Base-by-base conservation (phyloP, 2,329 filamentous ascomycete species). In the Chaetomium sp. region DNA sequence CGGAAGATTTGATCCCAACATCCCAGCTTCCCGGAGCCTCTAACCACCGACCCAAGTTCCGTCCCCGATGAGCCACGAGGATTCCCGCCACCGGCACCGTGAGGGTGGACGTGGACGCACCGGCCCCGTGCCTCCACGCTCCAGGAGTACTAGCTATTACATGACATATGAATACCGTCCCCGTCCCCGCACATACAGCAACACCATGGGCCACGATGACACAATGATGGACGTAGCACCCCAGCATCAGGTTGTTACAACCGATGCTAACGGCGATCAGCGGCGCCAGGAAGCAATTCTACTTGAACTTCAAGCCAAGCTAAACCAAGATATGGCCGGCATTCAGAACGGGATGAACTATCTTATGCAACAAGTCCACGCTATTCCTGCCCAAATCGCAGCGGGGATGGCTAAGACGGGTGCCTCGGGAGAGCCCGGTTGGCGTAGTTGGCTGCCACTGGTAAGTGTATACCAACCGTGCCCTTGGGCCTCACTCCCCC, bases 241-340 rank as follows among this genome's bases (percentile, higher is more conserved):
- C 35, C 53, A 55, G 16, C 27, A 29, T 16, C 19, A 19, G 27
- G 27, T 29, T 55, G 16, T 9, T 23, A 9, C 7, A 4, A 8
- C n/a, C n/a, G n/a, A 55, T 35, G n/a, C 33, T 9, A 55, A 19
- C 29, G 31, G 53, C 19, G 27, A 55, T 55, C n/a, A 33, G 16
- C 53, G 21, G 27, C 27, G 53, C 29, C 53, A 55, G 19, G 53
- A 55, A 29, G n/a, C 29, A 12, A 19, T 55, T 29, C 29, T 55
- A 3, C 31, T 29, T 3, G 27, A 55, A 21, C 21, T 55, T 27
- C 53, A 55, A 35, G 53, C 25, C 51, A 55, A 35, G 31, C 16
- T 55, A 16, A 23, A 19, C 29, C 53, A 55, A n/a, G 53, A 55
- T n/a, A 55, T 55, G 53, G 53, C 53, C 53, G 31, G 31, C 19